Evolutionary conservation across 1,284 basidiomycete species (phyloP).

Genomic region (Ceratobasidium sp.): DNA sequence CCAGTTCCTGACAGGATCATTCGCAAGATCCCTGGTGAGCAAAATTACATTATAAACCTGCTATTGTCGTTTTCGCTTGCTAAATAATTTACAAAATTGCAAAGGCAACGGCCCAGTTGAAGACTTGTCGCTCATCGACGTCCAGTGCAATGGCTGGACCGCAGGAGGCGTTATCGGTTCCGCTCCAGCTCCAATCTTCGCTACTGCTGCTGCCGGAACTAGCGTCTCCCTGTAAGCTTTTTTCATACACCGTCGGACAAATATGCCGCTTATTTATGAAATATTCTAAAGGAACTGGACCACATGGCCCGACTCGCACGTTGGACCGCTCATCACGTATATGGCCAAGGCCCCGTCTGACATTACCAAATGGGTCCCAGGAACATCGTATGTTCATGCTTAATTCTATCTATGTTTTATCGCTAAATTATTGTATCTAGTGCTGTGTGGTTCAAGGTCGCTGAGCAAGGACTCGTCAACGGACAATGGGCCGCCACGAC

Average conservation of each 20-base stretch:
- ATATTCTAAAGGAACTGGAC: constrained; percentile 60
- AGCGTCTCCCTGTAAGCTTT: constrained; percentile 55
- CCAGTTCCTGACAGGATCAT: constrained; percentile 63
- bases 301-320: constrained; percentile 58
- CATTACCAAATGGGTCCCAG: constrained; percentile 63
- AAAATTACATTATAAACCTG: background rate
- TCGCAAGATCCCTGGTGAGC: constrained; percentile 57
- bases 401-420: background rate
- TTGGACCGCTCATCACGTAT: constrained; percentile 65
- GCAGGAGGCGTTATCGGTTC: constrained; percentile 59
- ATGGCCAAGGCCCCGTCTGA: constrained; percentile 61
- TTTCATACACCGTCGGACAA: background rate
- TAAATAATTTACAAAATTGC: background rate
- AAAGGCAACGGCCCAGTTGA: constrained; percentile 39
- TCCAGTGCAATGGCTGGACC: constrained; percentile 52
- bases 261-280: background rate
- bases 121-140: constrained; percentile 27
- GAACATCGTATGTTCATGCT: constrained; percentile 57
- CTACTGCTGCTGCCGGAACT: constrained; percentile 63
- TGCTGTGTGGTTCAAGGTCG: constrained; percentile 67
- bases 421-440: constrained; percentile 46
- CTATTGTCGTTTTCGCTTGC: background rate
- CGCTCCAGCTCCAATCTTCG: constrained; percentile 63
- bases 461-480: constrained; percentile 61
- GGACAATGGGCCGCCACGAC: constrained; percentile 64